Conservation (phyloP, 2,329 filamentous ascomycete genomes). For the Leptographium flavum region DNA sequence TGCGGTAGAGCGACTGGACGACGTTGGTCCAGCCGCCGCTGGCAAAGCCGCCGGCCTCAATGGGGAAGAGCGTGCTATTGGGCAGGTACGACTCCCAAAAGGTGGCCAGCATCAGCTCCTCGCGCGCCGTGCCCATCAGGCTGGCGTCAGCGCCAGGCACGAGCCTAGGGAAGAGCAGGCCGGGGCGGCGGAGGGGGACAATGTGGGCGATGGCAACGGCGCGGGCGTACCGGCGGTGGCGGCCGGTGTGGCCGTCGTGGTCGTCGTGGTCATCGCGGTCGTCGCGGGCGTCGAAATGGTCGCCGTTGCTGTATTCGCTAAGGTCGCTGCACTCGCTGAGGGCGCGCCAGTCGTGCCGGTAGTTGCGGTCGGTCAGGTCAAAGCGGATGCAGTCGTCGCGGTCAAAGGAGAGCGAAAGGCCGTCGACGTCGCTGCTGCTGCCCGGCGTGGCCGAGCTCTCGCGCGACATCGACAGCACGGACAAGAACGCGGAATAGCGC, state of each 20-base stretch:
- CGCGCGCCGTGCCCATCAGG: slow-evolving; percentile 4
- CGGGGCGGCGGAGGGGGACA: slow-evolving; percentile 1
- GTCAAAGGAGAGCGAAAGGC: not conserved
- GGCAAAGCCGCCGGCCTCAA: slow-evolving; percentile 4
- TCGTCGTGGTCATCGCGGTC: not conserved
- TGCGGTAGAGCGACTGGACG: slow-evolving; percentile 9
- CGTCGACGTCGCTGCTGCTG: not conserved
- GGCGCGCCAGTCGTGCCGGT: too few species aligned
- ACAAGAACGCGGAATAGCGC: too few species aligned
- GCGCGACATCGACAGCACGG: not conserved
- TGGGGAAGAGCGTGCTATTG: slow-evolving; percentile 8
- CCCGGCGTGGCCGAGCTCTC: slow-evolving; percentile 3
- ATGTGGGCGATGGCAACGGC: too few species aligned
- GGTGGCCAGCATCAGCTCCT: slow-evolving; percentile 7
- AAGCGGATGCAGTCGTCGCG: not conserved
- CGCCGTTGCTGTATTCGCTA: not conserved
- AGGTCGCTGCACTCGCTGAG: too few species aligned
- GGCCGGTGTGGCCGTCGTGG: not conserved
- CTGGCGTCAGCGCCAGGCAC: slow-evolving; percentile 1
- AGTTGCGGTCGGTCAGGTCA: too few species aligned
- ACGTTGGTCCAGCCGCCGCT: slow-evolving; percentile 12
- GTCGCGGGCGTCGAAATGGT: not conserved
- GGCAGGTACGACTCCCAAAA: slow-evolving; percentile 12
- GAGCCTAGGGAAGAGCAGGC: not conserved
- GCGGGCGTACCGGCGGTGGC: too few species aligned